phyloP scores from a whole-genome alignment of 2,329 filamentous ascomycete genomes.

The Alternaria sp. region DNA sequence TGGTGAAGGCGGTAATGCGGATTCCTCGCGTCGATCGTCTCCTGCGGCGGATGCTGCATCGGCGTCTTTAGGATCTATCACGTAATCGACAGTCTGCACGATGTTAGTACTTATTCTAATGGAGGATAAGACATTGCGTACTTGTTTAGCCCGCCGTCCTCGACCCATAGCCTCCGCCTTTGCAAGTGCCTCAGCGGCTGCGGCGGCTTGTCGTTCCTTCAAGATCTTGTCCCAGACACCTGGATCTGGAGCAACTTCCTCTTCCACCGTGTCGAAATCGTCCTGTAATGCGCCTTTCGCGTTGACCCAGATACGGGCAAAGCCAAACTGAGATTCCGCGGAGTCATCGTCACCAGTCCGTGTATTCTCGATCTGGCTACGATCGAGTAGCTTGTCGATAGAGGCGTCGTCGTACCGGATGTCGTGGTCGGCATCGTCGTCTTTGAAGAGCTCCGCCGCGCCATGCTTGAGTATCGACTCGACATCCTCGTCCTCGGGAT shows the following conservation, averaged over 20 bases:
- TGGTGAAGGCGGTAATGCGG: constrained; percentile 29
- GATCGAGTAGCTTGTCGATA: constrained; percentile 90
- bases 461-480: constrained; percentile 89
- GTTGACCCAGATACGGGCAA: constrained; percentile 91
- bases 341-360: constrained; percentile 67
- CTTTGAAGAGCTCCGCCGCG: constrained; percentile 83
- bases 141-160: constrained; percentile 75
- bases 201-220: constrained; percentile 78
- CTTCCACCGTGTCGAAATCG: constrained; percentile 61
- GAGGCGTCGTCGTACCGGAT: constrained; percentile 82
- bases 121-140: constrained; percentile 41
- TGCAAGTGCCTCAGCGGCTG: constrained; percentile 70
- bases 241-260: constrained; percentile 65
- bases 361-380: constrained; percentile 79
- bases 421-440: constrained; percentile 71
- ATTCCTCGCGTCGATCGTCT: constrained; percentile 27
- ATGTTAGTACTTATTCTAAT: constrained; percentile 7
- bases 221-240: constrained; percentile 92
- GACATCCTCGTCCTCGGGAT: constrained; percentile 78
- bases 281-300: constrained; percentile 73
- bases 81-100: constrained; percentile 56
- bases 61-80: constrained; percentile 39
- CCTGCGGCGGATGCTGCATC: constrained; percentile 17
- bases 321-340: constrained; percentile 82
- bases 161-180: constrained; percentile 81